Conservation (phyloP, 2,329 filamentous ascomycete genomes). For the Pyrenophora tritici-repentis region DNA sequence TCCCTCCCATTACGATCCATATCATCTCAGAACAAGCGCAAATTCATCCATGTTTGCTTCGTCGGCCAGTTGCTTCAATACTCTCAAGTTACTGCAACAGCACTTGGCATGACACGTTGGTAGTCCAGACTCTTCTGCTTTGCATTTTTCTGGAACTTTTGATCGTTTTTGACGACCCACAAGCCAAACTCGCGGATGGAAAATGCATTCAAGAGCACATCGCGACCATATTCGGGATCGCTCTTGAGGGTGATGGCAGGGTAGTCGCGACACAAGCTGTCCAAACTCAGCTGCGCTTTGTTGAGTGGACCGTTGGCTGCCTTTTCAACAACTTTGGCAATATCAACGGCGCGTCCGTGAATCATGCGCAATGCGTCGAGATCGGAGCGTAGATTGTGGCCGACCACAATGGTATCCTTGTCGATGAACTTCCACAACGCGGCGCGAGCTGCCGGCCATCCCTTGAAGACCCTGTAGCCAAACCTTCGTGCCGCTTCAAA, state of each 20-base stretch:
- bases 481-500: constrained; percentile 32
- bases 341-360: constrained; percentile 42
- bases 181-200: constrained; percentile 57
- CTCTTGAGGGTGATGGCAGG: constrained; percentile 14
- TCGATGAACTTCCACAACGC: constrained; percentile 40
- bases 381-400: constrained; percentile 40
- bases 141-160: constrained; percentile 46
- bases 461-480: constrained; percentile 42
- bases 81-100: neutral
- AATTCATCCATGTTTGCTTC: neutral
- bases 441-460: constrained; percentile 39
- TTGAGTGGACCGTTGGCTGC: constrained; percentile 40
- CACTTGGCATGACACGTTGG: constrained; percentile 16
- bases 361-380: constrained; percentile 43
- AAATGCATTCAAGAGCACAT: constrained; percentile 57
- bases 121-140: constrained; percentile 35
- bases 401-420: constrained; percentile 42
- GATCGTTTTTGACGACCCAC: constrained; percentile 51
- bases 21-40: neutral
- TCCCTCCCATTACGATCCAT: neutral
- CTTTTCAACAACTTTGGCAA: constrained; percentile 39
- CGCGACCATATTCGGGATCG: constrained; percentile 47
- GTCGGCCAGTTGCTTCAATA: neutral
- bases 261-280: constrained; percentile 34
- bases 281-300: constrained; percentile 37